Conservation (phyloP, 495 filamentous ascomycete species). For the Aspergillus nidulans region DNA sequence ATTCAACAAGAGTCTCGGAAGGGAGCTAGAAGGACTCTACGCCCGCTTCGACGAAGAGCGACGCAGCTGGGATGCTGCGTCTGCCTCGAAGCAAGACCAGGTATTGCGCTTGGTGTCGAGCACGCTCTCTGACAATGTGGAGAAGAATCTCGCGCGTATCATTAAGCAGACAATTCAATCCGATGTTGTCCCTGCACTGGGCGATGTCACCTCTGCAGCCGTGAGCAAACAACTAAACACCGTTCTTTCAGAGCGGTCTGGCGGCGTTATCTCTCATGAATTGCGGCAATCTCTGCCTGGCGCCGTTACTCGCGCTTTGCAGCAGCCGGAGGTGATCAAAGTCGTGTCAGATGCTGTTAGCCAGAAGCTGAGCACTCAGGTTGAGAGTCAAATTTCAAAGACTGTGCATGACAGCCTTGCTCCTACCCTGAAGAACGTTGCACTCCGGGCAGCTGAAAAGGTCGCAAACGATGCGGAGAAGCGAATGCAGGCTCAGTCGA, state of each 20-base stretch:
- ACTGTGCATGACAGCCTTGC: constrained; percentile 57
- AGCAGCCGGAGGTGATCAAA: constrained; percentile 64
- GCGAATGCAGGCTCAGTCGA: constrained; percentile 57
- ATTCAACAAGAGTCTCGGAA: constrained; percentile 51
- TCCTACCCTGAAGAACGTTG: constrained; percentile 61
- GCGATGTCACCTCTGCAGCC: constrained; percentile 43
- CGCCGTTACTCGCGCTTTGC: constrained; percentile 56
- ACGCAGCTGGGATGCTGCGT: constrained; percentile 58
- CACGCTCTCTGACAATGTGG: constrained; percentile 85
- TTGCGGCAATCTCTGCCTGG: constrained; percentile 53
- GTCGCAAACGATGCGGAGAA: constrained; percentile 62
- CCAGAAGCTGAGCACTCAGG: constrained; percentile 55
- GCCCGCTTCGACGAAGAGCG: constrained; percentile 61
- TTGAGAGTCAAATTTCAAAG: constrained; percentile 65
- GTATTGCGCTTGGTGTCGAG: constrained; percentile 82
- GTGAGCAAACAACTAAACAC: constrained; percentile 61
- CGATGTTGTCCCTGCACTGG: constrained; percentile 56
- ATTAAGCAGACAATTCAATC: constrained; percentile 63
- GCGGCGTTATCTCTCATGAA: constrained; percentile 45
- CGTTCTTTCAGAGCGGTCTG: constrained; percentile 46
- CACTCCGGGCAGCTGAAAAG: constrained; percentile 54
- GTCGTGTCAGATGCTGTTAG: constrained; percentile 66
- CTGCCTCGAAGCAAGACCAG: constrained; percentile 67
- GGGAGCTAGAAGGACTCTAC: constrained; percentile 57
- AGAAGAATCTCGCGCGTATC: constrained; percentile 68